Percentiles rank a stretch among this genome's conserved stretches.
phyloP scores from a whole-genome alignment of 495 filamentous ascomycete genomes.

The Aspergillus affinis region DNA sequence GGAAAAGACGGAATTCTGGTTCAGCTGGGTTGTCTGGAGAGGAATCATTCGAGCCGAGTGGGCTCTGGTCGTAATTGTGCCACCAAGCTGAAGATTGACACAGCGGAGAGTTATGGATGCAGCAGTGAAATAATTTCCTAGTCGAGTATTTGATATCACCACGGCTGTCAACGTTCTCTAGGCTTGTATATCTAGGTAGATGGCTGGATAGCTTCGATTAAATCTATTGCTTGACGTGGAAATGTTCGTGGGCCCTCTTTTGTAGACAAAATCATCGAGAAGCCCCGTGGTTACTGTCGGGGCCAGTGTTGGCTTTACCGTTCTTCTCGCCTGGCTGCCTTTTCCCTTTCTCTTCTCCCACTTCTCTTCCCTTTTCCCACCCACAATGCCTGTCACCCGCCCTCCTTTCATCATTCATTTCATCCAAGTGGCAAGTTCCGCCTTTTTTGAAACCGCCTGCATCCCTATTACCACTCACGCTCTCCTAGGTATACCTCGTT shows the following conservation, averaged over 20 bases:
- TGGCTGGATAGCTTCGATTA: slow-evolving; percentile 17
- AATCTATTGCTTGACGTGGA: slow-evolving; percentile 9
- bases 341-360: slow-evolving; percentile 3
- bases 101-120: neutral
- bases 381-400: neutral
- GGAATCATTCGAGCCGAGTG: neutral
- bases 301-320: neutral
- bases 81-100: neutral
- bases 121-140: neutral
- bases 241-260: neutral
- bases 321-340: neutral
- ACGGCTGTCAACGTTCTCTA: neutral
- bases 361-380: neutral
- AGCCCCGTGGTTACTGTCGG: neutral
- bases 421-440: neutral
- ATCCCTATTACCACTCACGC: no score
- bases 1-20: neutral
- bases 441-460: neutral
- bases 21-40: neutral
- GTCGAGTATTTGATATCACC: neutral
- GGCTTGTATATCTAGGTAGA: neutral
- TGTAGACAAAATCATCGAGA: neutral
- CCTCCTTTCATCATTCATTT: neutral
- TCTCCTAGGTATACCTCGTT: neutral
- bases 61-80: neutral